These are phyloP conservation scores for Tilletia setariae DNA, from an alignment of 1,284 basidiomycete species.

Conservation along the genomic window DNA sequence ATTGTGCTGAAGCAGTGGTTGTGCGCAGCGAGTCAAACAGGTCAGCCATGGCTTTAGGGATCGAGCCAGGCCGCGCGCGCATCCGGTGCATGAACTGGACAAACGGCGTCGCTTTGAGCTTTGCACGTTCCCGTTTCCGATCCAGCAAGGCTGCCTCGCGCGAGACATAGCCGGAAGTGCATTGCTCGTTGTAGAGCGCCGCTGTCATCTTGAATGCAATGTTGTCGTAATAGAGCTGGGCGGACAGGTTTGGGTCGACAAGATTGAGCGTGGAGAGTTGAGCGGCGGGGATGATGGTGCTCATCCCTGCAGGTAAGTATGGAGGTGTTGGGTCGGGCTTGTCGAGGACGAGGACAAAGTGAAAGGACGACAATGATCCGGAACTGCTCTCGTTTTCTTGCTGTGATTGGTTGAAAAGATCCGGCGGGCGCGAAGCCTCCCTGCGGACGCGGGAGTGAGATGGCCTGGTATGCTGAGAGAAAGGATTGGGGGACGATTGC, in stretches of 20 bases:
- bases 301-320: constrained; percentile 5
- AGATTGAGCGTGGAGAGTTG: constrained; percentile 21
- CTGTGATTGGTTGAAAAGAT: background rate
- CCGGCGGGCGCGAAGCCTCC: background rate
- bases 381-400: background rate
- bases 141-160: constrained; percentile 37
- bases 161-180: constrained; percentile 34
- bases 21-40: constrained; percentile 5
- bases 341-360: constrained; percentile 51
- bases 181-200: constrained; percentile 48
- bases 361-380: constrained; percentile 35
- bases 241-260: constrained; percentile 39
- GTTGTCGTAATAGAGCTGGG: constrained; percentile 49
- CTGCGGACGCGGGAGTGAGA: background rate
- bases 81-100: constrained; percentile 1
- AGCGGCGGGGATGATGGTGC: background rate
- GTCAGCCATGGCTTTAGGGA: constrained; percentile 11
- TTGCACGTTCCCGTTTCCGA: constrained; percentile 38
- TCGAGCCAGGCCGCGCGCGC: background rate
- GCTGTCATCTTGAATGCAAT: constrained; percentile 53
- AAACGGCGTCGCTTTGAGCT: constrained; percentile 33
- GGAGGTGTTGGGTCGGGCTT: constrained; percentile 41
- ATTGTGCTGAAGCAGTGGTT: too few relatives aligned
- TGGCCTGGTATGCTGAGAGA: background rate
- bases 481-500: background rate